Conservation (phyloP, 768 basidiomycete species). For the Amanita rubescens region DNA sequence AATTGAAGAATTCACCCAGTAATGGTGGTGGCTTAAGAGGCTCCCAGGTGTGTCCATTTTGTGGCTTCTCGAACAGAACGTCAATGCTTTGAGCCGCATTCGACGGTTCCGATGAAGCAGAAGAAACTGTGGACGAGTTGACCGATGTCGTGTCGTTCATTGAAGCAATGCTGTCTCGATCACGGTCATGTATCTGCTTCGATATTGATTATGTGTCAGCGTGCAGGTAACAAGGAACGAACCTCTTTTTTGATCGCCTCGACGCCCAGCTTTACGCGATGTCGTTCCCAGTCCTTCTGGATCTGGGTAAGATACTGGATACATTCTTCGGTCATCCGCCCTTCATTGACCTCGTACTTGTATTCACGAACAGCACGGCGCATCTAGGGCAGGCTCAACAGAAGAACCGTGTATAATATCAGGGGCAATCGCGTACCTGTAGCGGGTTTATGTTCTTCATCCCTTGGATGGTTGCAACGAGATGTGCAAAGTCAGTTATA, state of each 20-base stretch:
- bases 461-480: slow-evolving; percentile 85
- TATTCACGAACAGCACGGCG: slow-evolving; percentile 89
- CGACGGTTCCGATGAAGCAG: slow-evolving; percentile 27
- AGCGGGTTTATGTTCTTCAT: slow-evolving; percentile 86
- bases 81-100: slow-evolving; percentile 59
- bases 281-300: slow-evolving; percentile 96
- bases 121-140: slow-evolving; percentile 27
- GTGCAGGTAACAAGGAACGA: slow-evolving; percentile 8
- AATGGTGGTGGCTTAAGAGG: slow-evolving; percentile 73
- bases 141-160: slow-evolving; percentile 31
- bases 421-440: slow-evolving; percentile 45
- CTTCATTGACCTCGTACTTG: slow-evolving; percentile 90
- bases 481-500: slow-evolving; percentile 77
- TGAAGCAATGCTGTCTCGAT: slow-evolving; percentile 52
- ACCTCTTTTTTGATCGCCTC: slow-evolving; percentile 83
- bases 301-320: slow-evolving; percentile 89
- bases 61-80: slow-evolving; percentile 63
- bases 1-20: slow-evolving; percentile 88
- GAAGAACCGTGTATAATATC: not conserved
- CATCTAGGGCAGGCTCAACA: slow-evolving; percentile 46
- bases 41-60: slow-evolving; percentile 66
- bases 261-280: slow-evolving; percentile 80
- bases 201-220: slow-evolving; percentile 6
- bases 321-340: slow-evolving; percentile 92
- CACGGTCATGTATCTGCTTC: slow-evolving; percentile 57